These are phyloP conservation scores for Rhexocercosporidium sp. DNA, from an alignment of 2,329 filamentous ascomycete species.

Conservation along the genomic window DNA sequence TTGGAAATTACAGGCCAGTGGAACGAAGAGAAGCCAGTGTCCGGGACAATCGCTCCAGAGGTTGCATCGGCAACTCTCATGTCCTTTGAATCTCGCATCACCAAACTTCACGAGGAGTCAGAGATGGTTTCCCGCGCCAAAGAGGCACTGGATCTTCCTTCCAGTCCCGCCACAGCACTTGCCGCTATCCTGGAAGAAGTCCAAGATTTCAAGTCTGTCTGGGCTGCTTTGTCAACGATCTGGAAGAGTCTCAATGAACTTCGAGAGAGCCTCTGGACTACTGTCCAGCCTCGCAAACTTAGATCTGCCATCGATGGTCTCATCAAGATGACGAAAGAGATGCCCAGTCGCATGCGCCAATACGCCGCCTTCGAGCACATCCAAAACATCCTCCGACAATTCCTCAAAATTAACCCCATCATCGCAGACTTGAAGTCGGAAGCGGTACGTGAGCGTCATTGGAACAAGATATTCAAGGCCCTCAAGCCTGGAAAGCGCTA, in stretches of 20 bases:
- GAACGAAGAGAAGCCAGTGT: conserved; percentile 97
- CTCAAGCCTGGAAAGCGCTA: conserved; percentile 93
- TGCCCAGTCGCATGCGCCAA: conserved; percentile 98
- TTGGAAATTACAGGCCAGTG: conserved; percentile 83
- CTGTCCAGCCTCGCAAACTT: conserved; percentile 92
- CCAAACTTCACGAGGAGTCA: conserved; percentile 82
- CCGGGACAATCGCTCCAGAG: conserved; percentile 89
- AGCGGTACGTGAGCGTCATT: conserved; percentile 94
- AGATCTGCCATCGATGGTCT: conserved; percentile 86
- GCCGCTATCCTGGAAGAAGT: conserved; percentile 91
- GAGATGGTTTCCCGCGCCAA: conserved; percentile 97
- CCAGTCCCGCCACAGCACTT: conserved; percentile 80
- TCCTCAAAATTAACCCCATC: conserved; percentile 89
- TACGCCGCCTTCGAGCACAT: conserved; percentile 99
- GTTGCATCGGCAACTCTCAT: conserved; percentile 82
- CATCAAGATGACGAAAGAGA: conserved; percentile 98
- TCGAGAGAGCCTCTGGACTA: conserved; percentile 91
- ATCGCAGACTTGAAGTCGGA: conserved; percentile 94
- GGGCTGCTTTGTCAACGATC: conserved; percentile 92
- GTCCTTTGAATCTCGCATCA: conserved; percentile 84
- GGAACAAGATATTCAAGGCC: conserved; percentile 97
- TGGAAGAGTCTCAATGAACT: conserved; percentile 97
- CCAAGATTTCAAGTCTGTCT: conserved; percentile 98
- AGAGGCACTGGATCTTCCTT: conserved; percentile 89
- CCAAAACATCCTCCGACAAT: conserved; percentile 84